These are phyloP conservation scores for Rhizophora apiculata DNA, from an alignment of 345 rosid species.

Conservation along the genomic window DNA sequence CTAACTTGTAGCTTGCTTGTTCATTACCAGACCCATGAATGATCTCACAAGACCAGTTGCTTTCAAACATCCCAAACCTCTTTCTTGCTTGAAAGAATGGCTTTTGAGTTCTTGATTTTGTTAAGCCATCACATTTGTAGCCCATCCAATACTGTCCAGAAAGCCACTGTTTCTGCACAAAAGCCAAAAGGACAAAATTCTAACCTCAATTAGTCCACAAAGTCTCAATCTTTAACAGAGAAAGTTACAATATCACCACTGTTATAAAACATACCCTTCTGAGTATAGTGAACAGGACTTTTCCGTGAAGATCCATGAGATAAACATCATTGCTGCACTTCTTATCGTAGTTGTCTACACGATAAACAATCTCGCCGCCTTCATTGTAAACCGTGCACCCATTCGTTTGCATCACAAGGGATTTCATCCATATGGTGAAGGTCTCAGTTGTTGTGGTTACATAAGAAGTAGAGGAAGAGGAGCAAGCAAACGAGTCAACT, in stretches of 20 bases:
- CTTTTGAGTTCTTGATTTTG: conserved; percentile 1
- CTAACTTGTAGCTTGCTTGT: conserved; percentile 14
- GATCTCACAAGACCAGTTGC: conserved; percentile 7
- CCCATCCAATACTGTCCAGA: conserved; percentile 21
- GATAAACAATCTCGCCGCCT: conserved; percentile 41
- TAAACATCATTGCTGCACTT: conserved; percentile 36
- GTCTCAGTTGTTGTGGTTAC: conserved; percentile 39
- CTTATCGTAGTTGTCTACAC: conserved; percentile 57
- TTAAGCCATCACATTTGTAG: conserved; percentile 21
- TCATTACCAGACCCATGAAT: conserved; percentile 1
- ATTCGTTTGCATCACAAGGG: conserved; percentile 51
- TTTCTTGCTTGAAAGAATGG: conserved; percentile 15
- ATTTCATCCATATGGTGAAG: conserved; percentile 73
- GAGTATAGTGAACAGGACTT: conserved; percentile 48
- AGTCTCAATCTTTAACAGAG: too few relatives aligned
- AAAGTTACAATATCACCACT: too few relatives aligned
- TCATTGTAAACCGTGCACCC: conserved; percentile 63
- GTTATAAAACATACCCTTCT: conserved; percentile 17
- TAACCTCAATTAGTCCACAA: too few relatives aligned
- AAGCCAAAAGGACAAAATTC: too few relatives aligned
- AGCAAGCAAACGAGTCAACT: background rate
- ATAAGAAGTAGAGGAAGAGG: conserved; percentile 22
- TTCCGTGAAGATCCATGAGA: conserved; percentile 62
- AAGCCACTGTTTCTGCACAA: conserved; percentile 17
- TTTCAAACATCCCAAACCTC: background rate